phyloP scores from a whole-genome alignment of 179 eudicot species.

The Corrigiola litoralis region DNA sequence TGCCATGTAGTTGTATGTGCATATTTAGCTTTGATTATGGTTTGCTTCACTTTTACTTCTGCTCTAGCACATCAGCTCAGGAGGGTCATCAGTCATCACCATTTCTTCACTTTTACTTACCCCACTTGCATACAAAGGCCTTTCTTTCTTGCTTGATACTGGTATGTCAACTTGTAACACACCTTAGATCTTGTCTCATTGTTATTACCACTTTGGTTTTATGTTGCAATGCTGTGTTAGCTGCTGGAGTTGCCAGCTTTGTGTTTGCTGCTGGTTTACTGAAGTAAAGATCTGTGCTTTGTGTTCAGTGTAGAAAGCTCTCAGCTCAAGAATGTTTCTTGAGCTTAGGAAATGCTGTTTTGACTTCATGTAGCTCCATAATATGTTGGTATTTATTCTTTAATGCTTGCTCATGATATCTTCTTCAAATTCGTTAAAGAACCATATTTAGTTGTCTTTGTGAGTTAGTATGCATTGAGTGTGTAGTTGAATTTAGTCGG shows the following conservation, averaged over 20 bases:
- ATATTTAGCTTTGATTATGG: conserved; percentile 17
- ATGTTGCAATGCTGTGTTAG: not conserved
- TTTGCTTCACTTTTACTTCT: conserved; percentile 25
- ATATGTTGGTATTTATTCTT: too few species aligned
- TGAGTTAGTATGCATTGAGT: too few species aligned
- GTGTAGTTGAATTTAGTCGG: too few species aligned
- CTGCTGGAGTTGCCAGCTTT: not conserved
- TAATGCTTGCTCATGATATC: too few species aligned
- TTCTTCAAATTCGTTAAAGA: too few species aligned
- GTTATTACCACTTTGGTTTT: not conserved
- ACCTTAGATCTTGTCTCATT: not conserved
- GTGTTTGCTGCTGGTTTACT: not conserved
- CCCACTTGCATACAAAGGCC: not conserved
- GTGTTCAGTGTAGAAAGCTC: not conserved
- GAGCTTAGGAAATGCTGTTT: not conserved
- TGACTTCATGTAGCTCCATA: too few species aligned
- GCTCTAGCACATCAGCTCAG: not conserved
- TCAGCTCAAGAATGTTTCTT: too few species aligned
- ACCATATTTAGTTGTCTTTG: too few species aligned
- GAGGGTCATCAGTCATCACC: conserved; percentile 22
- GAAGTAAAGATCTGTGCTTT: not conserved
- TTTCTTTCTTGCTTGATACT: not conserved
- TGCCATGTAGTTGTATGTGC: not conserved
- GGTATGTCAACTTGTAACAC: conserved; percentile 18
- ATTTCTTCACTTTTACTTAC: conserved; percentile 4